Percentiles rank a stretch among this genome's conserved stretches.
Conservation (phyloP, 352 stramenopile species). For the Pythium coloratum region DNA sequence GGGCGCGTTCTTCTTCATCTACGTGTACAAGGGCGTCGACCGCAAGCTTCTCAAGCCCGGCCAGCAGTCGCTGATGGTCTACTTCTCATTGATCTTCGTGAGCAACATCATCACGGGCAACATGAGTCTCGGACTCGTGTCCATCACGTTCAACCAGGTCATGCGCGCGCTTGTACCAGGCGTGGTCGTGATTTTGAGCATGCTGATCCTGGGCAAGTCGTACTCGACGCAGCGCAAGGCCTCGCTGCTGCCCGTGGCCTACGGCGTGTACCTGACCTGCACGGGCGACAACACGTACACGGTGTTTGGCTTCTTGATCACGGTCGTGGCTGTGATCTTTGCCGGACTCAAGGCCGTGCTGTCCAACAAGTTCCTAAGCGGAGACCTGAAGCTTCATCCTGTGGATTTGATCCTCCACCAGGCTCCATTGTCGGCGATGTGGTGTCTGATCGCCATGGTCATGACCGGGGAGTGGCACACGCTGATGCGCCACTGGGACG, state of each 20-base stretch:
- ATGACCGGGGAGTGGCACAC: slow-evolving; percentile 72
- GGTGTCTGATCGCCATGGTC: slow-evolving; percentile 85
- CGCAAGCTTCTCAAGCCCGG: slow-evolving; percentile 61
- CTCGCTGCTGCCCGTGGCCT: slow-evolving; percentile 71
- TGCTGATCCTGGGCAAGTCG: slow-evolving; percentile 73
- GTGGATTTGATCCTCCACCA: slow-evolving; percentile 93
- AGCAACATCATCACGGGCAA: slow-evolving; percentile 96
- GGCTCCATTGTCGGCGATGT: slow-evolving; percentile 90
- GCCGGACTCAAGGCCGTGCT: slow-evolving; percentile 92
- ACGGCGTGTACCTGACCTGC: slow-evolving; percentile 83
- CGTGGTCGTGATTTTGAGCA: slow-evolving; percentile 79
- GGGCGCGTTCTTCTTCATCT: slow-evolving; percentile 78
- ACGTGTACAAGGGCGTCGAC: slow-evolving; percentile 65
- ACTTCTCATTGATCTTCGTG: slow-evolving; percentile 92
- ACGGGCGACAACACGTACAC: slow-evolving; percentile 90
- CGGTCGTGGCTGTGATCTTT: slow-evolving; percentile 85
- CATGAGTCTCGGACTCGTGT: slow-evolving; percentile 89
- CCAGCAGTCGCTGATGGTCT: slow-evolving; percentile 81
- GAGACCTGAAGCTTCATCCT: slow-evolving; percentile 92
- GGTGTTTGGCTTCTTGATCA: slow-evolving; percentile 88
- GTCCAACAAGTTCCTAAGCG: slow-evolving; percentile 92
- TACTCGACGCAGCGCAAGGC: slow-evolving; percentile 78
- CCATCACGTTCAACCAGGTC: slow-evolving; percentile 96
- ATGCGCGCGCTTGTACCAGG: slow-evolving; percentile 86
- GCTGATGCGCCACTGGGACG: slow-evolving; percentile 65